Evolutionary conservation across 2,329 filamentous ascomycete genomes (phyloP), one percentile per base, ranked within the genome.

Genomic region (Chalaropsis ovoidea): DNA sequence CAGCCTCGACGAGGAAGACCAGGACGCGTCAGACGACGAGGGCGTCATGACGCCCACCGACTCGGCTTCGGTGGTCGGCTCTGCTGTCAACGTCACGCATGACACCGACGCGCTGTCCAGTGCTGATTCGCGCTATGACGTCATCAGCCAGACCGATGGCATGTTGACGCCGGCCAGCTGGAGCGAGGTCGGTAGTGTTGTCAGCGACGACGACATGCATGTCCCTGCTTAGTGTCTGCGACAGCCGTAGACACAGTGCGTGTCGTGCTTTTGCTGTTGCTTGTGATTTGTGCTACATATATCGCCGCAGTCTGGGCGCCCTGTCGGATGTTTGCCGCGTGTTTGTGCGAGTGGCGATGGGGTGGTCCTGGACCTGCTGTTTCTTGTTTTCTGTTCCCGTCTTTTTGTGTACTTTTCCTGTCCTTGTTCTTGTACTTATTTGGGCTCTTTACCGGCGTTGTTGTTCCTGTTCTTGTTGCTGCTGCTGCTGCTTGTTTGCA

Each of bases 171-270:
- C 84, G 0, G 78, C 79, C 1, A 85, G 81, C 72, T 87, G 84
- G 84, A 84, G 82, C 6, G 84, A 87, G 71, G 79, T 87, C 15
- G 84, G 82, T 67, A 86, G 84, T 68, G 79, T 83, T 13, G 75
- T 85, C 31, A 86, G 83, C 71, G 81, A 84, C 71, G 80, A 74
- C 69, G 81, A 83, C 61, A 73, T 71, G 10, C 71, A 68, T 49
- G 64, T 70, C 4, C 73, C 72, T 11, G 70, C 71, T 7, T 39
- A 39, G 35, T 10, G 4, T 39, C 1, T 39, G 35, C 8, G n/a
- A n/a, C n/a, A n/a, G n/a, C n/a, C n/a, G n/a, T n/a, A n/a, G n/a
- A n/a, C n/a, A n/a, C n/a, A n/a, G 31, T 61, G 13, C 7, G 41
- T 24, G 4, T 52, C 7, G 31, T 11, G 8, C 8, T 5, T 52